Evolutionary conservation across 331 rosid genomes (phyloP), one percentile per base, ranked within the genome.

Genomic region (Rhamnella rubrinervis): DNA sequence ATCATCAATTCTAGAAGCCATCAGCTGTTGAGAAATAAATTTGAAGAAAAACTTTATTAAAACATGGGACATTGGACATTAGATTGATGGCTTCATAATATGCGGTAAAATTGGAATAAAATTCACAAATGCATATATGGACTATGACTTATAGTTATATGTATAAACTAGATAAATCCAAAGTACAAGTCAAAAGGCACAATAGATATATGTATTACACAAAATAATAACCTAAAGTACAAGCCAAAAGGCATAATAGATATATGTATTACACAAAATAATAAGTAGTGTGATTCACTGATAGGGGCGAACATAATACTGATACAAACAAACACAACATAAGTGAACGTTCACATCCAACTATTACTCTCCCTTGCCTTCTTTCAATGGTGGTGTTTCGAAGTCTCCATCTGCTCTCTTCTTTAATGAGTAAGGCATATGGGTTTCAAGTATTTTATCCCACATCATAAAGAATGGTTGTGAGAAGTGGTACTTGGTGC

Each of bases 391-490:
- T 63, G 66, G 87, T 21, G 89, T 81, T 78, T 89, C 99, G 28
- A 85, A 91, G 41, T 97, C 99, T 20, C 97, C 97, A 56, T 85
- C 89, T 18, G 72, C 62, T 75, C 85, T 91, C 86, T 80, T 77
- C 81, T 89, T 90, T 85, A 93, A 77, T 4, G 90, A 75, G 82
- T 91, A 95, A 13, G 99, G 97, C 99, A 91, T 89, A 72, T 95
- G 70, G 46, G 97, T 89, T 15, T 97, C 99, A 62, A 91, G 80
- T 41, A 93, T 79, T 77, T 78, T 77, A 76, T 95, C 99, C 99
- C 99, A 91, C 83, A 85, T 70, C 6, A 87, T 83, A 72, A 95
- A 95, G 88, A 95, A 95, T 1, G 97, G 97, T 70, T 91, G 99
- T 1, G 99, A 95, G 78, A 81, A 95, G 84, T 91, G 91, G 78